These are phyloP conservation scores for Paxillus ammoniavirescens DNA, from an alignment of 768 basidiomycete species.

Conservation along the genomic window DNA sequence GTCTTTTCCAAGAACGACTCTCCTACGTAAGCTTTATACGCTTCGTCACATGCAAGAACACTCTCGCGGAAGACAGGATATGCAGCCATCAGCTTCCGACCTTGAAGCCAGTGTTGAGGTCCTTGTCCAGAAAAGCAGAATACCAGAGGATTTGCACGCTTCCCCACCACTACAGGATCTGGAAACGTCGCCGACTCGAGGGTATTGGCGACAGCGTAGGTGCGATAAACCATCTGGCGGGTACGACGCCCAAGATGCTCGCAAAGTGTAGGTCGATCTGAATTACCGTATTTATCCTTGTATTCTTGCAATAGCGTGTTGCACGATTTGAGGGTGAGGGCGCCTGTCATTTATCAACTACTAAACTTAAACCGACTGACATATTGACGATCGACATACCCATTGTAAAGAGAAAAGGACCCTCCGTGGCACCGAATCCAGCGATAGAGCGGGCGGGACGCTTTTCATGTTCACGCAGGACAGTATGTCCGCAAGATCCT, in stretches of 20 bases:
- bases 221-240: conserved; percentile 34
- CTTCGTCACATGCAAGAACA: conserved; percentile 37
- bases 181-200: conserved; percentile 16
- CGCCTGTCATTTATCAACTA: background rate
- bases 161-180: conserved; percentile 27
- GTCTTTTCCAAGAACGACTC: conserved; percentile 34
- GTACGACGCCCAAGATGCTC: conserved; percentile 25
- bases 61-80: conserved; percentile 38
- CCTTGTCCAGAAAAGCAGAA: conserved; percentile 43
- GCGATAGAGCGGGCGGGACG: background rate
- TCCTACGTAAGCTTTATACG: conserved; percentile 30
- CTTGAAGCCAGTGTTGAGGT: conserved; percentile 39
- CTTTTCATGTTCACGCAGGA: background rate
- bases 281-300: background rate
- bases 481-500: background rate
- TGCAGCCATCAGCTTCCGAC: conserved; percentile 33
- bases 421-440: background rate
- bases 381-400: background rate
- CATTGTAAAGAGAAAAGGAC: background rate
- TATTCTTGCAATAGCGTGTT: background rate
- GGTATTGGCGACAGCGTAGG: conserved; percentile 19
- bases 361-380: background rate
- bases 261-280: background rate
- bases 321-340: background rate
- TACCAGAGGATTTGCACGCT: conserved; percentile 29